phyloP scores from a whole-genome alignment of 805 yeast species.

The Ogataea minuta region DNA sequence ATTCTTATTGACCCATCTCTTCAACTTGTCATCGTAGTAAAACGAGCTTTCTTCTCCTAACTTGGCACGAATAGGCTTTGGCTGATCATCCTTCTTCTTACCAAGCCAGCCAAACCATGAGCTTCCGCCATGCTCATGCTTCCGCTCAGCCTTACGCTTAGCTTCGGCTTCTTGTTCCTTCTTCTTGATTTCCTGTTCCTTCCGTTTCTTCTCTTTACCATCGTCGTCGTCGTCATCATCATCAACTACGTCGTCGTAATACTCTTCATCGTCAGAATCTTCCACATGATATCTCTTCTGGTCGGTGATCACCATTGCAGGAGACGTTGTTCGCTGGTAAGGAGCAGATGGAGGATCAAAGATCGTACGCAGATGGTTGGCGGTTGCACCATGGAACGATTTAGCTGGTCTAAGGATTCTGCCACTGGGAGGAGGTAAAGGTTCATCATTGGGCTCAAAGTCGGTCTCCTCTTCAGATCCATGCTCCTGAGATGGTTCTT shows the following conservation, averaged over 20 bases:
- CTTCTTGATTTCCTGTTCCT: conserved; percentile 26
- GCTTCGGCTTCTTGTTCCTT: conserved; percentile 13
- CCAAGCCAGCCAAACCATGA: conserved; percentile 66
- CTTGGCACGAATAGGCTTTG: conserved; percentile 79
- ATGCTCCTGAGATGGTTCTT: neutral
- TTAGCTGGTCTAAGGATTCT: conserved; percentile 22
- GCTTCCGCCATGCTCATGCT: conserved; percentile 21
- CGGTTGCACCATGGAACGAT: conserved; percentile 13
- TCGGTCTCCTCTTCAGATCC: conserved; percentile 7
- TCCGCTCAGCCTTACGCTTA: conserved; percentile 18
- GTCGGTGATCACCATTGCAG: conserved; percentile 27
- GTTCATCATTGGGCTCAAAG: conserved; percentile 11
- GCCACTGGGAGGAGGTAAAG: conserved; percentile 22
- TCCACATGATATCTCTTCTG: conserved; percentile 29
- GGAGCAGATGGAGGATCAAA: conserved; percentile 30
- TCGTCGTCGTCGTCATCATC: conserved; percentile 47
- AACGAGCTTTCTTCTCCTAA: conserved; percentile 76
- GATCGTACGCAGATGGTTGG: conserved; percentile 25
- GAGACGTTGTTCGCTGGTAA: conserved; percentile 16
- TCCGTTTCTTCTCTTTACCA: conserved; percentile 23
- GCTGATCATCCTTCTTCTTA: conserved; percentile 48
- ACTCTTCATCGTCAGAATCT: conserved; percentile 31
- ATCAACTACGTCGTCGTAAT: conserved; percentile 32
- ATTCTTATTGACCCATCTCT: conserved; percentile 81
- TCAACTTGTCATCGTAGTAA: conserved; percentile 76